phyloP scores from a whole-genome alignment of 768 basidiomycete genomes.

The Rhodotorula taiwanensis region DNA sequence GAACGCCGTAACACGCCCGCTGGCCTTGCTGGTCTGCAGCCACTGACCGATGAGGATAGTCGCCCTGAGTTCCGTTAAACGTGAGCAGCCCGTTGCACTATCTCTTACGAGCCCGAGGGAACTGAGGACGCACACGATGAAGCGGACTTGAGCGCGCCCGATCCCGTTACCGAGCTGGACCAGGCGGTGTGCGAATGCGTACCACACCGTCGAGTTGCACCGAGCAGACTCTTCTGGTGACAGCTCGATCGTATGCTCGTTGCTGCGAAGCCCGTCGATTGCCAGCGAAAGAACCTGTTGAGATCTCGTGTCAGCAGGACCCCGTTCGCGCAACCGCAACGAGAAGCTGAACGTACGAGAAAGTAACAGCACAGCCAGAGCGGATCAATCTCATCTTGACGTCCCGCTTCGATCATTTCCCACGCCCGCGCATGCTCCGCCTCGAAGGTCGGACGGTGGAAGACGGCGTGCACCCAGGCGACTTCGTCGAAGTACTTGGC shows the following conservation, averaged over 20 bases:
- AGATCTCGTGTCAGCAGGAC: not conserved
- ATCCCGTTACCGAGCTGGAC: slow-evolving; percentile 18
- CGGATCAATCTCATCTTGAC: slow-evolving; percentile 28
- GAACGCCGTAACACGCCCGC: slow-evolving; percentile 17
- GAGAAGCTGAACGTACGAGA: slow-evolving; percentile 14
- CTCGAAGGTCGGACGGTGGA: slow-evolving; percentile 11
- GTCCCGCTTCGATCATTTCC: slow-evolving; percentile 25
- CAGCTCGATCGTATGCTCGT: not conserved
- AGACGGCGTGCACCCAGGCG: slow-evolving; percentile 10
- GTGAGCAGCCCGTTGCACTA: too few species aligned
- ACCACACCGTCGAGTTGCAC: slow-evolving; percentile 15
- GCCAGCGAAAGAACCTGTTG: slow-evolving; percentile 27
- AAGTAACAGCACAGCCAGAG: slow-evolving; percentile 28
- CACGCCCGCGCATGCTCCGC: slow-evolving; percentile 25
- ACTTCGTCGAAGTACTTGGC: slow-evolving; percentile 25
- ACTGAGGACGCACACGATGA: slow-evolving; percentile 22
- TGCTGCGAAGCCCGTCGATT: slow-evolving; percentile 26
- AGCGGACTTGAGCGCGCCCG: slow-evolving; percentile 13
- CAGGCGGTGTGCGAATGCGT: slow-evolving; percentile 11
- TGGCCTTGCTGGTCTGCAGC: slow-evolving; percentile 9
- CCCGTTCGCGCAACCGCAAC: too few species aligned
- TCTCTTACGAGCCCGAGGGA: too few species aligned
- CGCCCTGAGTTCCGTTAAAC: not conserved
- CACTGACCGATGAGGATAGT: slow-evolving; percentile 14
- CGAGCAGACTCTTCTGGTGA: slow-evolving; percentile 3